Base-by-base conservation (phyloP, 2,329 filamentous ascomycete genomes). In the Ophiosphaerella herpotricha region DNA sequence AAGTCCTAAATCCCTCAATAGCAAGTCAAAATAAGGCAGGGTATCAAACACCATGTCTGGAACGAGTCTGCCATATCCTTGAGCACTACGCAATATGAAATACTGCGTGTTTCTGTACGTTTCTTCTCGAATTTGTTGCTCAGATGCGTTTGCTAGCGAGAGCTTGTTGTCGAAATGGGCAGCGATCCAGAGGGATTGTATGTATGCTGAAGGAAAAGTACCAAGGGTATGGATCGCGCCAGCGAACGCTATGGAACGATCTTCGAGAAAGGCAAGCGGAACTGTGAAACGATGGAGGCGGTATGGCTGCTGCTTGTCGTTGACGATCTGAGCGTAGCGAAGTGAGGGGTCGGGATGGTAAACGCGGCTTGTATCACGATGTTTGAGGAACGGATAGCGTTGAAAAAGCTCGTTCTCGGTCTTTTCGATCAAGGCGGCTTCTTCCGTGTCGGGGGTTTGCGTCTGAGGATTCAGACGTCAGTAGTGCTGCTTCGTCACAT, bases 51-150 rank as follows among this genome's bases (percentile, higher is more conserved):
- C 60, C 1, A 72, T 39, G 35, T 72, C 68, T 0, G 69, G 68
- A 91, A 69, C 0, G 83, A 87, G 48, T 92, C 89, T 4, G 75
- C 73, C 52, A 89, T 66, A 69, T 92, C 89, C 14, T 90, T 67
- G 63, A 91, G 94, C 4, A 88, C 88, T 46, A 23, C 89, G 79
- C 81, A 86, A 87, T 56, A 80, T 84, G 4, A 86, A 86, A 66
- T 87, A 93, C 33, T 87, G 83, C 16, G 81, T 85, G 64, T 87
- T 79, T 39, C 91, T 74, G 21, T 85, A 80, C 0, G 86, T 68
- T 29, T 74, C 63, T 36, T 63, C 58, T 16, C 49, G 49, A 21
- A 63, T 40, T 14, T 63, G 43, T 18, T 57, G 49, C 4, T 43
- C 9, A 2, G 57, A 46, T 7, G 46, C 37, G 1, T 39, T 18